Evolutionary conservation across 371 early-diverging fungal genomes (phyloP).

Genomic region (Syncephalastrum contaminatum): DNA sequence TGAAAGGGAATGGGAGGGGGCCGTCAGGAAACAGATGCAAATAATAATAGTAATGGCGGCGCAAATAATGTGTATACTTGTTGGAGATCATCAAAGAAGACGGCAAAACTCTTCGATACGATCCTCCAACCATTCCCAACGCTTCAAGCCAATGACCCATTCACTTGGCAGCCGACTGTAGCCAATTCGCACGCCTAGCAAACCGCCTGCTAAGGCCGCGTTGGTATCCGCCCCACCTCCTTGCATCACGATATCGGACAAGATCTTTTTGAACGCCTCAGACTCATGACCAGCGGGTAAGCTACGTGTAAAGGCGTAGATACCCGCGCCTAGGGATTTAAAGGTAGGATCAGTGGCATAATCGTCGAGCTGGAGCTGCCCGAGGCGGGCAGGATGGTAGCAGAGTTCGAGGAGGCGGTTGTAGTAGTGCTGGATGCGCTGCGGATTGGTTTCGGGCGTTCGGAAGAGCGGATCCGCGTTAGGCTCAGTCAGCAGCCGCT

Average conservation of each 20-base stretch:
- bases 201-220: conserved; percentile 61
- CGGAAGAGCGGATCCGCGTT: conserved; percentile 42
- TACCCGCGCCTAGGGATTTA: conserved; percentile 59
- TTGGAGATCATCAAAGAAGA: conserved; percentile 23
- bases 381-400: conserved; percentile 24
- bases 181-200: conserved; percentile 62
- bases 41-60: too few relatives aligned
- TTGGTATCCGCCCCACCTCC: conserved; percentile 72
- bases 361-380: conserved; percentile 44
- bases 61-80: too few relatives aligned
- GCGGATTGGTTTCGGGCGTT: conserved; percentile 41
- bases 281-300: conserved; percentile 32
- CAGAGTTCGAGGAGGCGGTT: conserved; percentile 41
- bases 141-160: conserved; percentile 52
- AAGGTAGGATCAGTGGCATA: conserved; percentile 48
- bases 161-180: conserved; percentile 50
- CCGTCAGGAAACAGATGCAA: too few relatives aligned
- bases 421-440: conserved; percentile 29
- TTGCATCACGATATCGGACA: conserved; percentile 60
- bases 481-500: conserved; percentile 45
- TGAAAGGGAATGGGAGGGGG: too few relatives aligned
- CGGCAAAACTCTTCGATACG: conserved; percentile 47
- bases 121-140: conserved; percentile 55
- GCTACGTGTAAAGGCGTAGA: conserved; percentile 52
- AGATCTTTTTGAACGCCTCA: conserved; percentile 44